Evolutionary conservation across 2,329 filamentous ascomycete genomes (phyloP), one percentile per base, ranked within the genome.

Genomic region (Aspergillus ochraceus): DNA sequence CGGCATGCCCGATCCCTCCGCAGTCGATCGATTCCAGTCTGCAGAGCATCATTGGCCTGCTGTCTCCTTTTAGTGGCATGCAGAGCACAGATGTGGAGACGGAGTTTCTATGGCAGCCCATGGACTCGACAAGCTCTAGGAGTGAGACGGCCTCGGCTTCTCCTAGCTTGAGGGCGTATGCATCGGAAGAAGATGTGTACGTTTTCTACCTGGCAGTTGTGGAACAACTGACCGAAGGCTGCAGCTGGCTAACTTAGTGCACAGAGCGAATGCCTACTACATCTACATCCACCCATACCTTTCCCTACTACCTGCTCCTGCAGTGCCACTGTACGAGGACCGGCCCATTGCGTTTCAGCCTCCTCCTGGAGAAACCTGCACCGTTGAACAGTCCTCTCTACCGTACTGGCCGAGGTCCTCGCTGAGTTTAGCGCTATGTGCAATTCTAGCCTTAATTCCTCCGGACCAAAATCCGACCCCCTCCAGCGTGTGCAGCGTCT

Each of bases 221-320:
- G 17, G 42, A 55, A 6, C 5, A 6, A 53, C 47, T 12, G 9
- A 14, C 53, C 26, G 47, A 46, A 17, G 30, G 12, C 10, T 19
- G 19, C 26, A 24, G 9, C 32, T 39, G 11, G 26, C 39, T 50
- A 46, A 51, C 36, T 22, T 8, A 14, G 14, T 17, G 22, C 10
- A 29, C 42, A 71, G 69, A 47, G 9, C 60, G 19, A 70, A 70
- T 42, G 66, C 68, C 5, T 70, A 71, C 53, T 70, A 71, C 42
- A 62, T 70, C 3, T 69, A 62, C 36, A 65, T 71, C 47, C 69
- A 70, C 46, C 62, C 66, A 24, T 70, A 68, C 49, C 54, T 70
- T 19, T 66, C 68, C 2, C 22, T 70, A n/a, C 52, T 70, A 4
- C 69, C 67, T 0, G 58, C 64, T 17, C 29, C 62, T 2, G 29